These are phyloP conservation scores for Acacia melanoxylon DNA, from an alignment of 306 rosid genomes.

Conservation along the genomic window DNA sequence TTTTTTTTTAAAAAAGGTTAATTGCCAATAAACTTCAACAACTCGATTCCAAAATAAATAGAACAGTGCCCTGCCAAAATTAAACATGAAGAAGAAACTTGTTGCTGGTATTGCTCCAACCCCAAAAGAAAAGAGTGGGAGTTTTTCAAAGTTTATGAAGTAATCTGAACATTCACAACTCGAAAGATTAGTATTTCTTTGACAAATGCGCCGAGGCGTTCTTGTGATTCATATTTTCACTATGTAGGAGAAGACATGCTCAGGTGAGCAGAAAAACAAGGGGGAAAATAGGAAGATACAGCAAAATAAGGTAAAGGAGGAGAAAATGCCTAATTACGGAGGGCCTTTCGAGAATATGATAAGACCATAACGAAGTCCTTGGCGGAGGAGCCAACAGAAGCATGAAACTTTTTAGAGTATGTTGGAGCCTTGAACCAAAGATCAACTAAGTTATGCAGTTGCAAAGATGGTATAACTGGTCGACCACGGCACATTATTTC, in stretches of 20 bases:
- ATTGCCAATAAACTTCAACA: background rate
- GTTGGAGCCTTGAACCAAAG: conserved; percentile 84
- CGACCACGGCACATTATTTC: conserved; percentile 88
- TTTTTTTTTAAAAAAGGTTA: background rate
- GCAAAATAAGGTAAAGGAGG: conserved; percentile 23
- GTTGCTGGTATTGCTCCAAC: background rate
- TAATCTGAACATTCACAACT: background rate
- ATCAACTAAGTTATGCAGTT: conserved; percentile 75
- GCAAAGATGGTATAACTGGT: conserved; percentile 67
- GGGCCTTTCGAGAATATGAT: conserved; percentile 69
- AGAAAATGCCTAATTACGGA: conserved; percentile 32
- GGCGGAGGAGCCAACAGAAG: conserved; percentile 87
- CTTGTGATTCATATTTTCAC: background rate
- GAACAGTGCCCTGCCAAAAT: background rate
- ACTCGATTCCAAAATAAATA: background rate
- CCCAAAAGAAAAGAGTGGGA: background rate
- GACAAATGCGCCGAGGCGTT: background rate
- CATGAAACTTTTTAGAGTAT: conserved; percentile 64
- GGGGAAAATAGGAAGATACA: background rate
- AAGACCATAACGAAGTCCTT: conserved; percentile 96
- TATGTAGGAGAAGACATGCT: background rate
- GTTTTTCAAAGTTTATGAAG: background rate
- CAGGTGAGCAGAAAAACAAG: background rate
- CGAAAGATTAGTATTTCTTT: background rate
- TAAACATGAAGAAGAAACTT: background rate